Percentiles rank a stretch among this genome's conserved stretches.
Evolutionary conservation across 305 asterid species (phyloP).

Genomic region (Fraxinus dipetala): DNA sequence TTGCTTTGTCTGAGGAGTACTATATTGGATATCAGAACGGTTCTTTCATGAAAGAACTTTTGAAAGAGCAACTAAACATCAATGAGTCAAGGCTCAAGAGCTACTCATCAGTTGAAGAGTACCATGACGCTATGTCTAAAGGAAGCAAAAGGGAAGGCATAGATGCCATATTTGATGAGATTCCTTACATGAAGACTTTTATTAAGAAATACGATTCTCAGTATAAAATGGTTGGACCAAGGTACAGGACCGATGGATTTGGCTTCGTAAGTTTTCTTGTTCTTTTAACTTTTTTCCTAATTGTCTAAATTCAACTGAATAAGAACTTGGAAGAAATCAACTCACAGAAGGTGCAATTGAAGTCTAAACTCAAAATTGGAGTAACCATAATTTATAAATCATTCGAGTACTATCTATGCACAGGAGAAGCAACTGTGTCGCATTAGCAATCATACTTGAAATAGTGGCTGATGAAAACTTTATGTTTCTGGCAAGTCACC

Average conservation of each 20-base stretch:
- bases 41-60: constrained; percentile 36
- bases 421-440: neutral
- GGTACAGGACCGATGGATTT: constrained; percentile 54
- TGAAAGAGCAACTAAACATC: constrained; percentile 27
- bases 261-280: constrained; percentile 47
- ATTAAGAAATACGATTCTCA: constrained; percentile 36
- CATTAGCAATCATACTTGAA: neutral
- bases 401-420: neutral
- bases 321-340: neutral
- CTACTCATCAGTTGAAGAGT: constrained; percentile 36
- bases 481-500: neutral
- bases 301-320: neutral
- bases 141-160: constrained; percentile 56
- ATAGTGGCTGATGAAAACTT: neutral
- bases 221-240: constrained; percentile 54
- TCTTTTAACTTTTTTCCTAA: neutral
- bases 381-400: neutral
- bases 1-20: constrained; percentile 29
- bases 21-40: constrained; percentile 39
- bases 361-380: neutral
- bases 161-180: constrained; percentile 58
- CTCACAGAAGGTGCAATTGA: neutral
- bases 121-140: constrained; percentile 40
- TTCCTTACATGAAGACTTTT: constrained; percentile 59
- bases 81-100: constrained; percentile 32